These are phyloP conservation scores for Lachancea fermentati DNA, from an alignment of 805 yeast species.

Conservation along the genomic window DNA sequence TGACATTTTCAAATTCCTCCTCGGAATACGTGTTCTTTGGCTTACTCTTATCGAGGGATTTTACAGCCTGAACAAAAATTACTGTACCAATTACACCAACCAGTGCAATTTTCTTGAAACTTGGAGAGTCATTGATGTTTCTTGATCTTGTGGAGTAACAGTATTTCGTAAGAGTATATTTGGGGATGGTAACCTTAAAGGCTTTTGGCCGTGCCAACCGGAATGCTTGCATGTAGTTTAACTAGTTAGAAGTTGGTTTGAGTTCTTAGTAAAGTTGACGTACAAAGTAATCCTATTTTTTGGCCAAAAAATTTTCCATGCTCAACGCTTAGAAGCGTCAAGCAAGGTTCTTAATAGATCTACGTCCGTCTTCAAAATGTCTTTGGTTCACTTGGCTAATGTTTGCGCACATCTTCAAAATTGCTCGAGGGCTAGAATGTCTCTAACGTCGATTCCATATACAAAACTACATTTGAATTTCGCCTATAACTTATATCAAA, in stretches of 20 bases:
- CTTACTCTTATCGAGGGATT: slow-evolving; percentile 33
- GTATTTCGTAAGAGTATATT: neutral
- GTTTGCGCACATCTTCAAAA: slow-evolving; percentile 87
- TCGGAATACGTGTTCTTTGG: slow-evolving; percentile 33
- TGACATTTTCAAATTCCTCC: slow-evolving; percentile 39
- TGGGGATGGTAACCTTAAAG: neutral
- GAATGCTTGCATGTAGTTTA: neutral
- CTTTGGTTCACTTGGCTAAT: slow-evolving; percentile 77
- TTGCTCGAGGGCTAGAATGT: slow-evolving; percentile 66
- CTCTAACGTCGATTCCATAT: slow-evolving; percentile 77
- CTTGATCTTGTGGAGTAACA: slow-evolving; percentile 3
- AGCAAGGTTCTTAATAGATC: no score
- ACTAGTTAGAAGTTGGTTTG: neutral
- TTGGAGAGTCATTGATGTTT: slow-evolving; percentile 30
- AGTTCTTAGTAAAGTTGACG: neutral
- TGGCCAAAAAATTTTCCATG: neutral
- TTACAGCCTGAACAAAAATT: slow-evolving; percentile 36
- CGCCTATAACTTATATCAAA: slow-evolving; percentile 78
- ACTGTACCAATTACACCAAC: slow-evolving; percentile 43
- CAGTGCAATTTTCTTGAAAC: slow-evolving; percentile 36
- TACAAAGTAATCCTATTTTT: neutral
- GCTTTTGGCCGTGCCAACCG: neutral
- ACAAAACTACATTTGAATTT: slow-evolving; percentile 77
- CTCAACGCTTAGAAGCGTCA: no score
- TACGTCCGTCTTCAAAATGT: no score